Conservation (phyloP, 257 asterid species). For the Dorcoceras hygrometricum region DNA sequence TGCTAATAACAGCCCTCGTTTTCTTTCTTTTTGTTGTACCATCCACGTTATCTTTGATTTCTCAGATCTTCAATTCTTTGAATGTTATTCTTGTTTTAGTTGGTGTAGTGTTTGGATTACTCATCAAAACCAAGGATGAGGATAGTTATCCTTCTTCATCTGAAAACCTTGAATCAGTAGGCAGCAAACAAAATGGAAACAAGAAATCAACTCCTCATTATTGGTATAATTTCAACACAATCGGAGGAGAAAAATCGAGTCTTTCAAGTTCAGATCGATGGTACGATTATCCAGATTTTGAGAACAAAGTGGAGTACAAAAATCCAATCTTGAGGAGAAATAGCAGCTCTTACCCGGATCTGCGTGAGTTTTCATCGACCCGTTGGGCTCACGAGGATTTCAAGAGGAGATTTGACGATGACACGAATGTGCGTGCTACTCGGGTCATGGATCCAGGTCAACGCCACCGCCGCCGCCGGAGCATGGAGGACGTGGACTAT, state of each 20-base stretch:
- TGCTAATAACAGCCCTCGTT: constrained; percentile 51
- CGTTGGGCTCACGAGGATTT: constrained; percentile 40
- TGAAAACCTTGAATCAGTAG: constrained; percentile 39
- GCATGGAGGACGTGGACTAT: constrained; percentile 44
- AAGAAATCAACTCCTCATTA: constrained; percentile 34
- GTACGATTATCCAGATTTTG: not conserved
- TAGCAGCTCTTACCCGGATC: constrained; percentile 81
- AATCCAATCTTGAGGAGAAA: constrained; percentile 41
- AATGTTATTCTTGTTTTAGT: constrained; percentile 61
- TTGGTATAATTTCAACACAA: constrained; percentile 29
- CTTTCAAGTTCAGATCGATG: constrained; percentile 6
- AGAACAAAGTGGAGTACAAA: not conserved
- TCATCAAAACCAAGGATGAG: constrained; percentile 59
- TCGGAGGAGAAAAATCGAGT: constrained; percentile 27
- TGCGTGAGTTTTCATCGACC: constrained; percentile 47
- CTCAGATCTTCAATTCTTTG: constrained; percentile 61
- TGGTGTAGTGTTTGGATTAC: constrained; percentile 76
- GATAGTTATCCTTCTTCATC: constrained; percentile 26
- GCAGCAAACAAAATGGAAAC: constrained; percentile 29
- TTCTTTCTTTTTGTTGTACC: constrained; percentile 64
- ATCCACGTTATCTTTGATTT: constrained; percentile 42
- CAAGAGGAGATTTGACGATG: constrained; percentile 50
- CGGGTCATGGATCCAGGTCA: constrained; percentile 38
- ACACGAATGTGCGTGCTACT: constrained; percentile 39
- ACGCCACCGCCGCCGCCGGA: constrained; percentile 60